Base-by-base conservation (phyloP, 1,139 yeast species). In the Suhomyces yuchorum region DNA sequence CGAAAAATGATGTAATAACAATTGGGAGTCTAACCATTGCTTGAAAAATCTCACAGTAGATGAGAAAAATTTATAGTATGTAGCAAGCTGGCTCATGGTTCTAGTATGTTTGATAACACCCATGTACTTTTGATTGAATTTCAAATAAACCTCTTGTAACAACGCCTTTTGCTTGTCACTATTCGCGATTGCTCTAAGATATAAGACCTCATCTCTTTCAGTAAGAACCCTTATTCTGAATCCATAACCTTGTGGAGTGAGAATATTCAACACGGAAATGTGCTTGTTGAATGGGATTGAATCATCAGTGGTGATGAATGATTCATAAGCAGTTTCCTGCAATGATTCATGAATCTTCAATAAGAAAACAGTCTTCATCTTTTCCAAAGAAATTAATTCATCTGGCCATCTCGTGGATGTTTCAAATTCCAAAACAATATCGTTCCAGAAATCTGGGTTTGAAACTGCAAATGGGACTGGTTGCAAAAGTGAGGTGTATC, bases 361-460 rank as follows among this genome's bases (percentile, higher is more conserved):
- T 56, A 93, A 70, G 57, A 95, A 89, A 6, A 98, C 99, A 34
- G 93, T 80, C 63, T 95, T 95, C 15, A 96, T 87, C 59, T 86
- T 85, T 62, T 93, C 99, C 49, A 91, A 71, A 0, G 97, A 92
- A 33, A 77, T 71, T 4, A 90, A 65, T 64, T 93, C 97, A 66
- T 89, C 96, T 1, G 99, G 99, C 99, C 99, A 95, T 65, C 84
- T 83, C n/a, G 83, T 77, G 1, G 97, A 87, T 3, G 88, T 75
- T 69, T 95, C 99, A 66, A 95, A 90, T 66, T 91, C 96, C 41
- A 95, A 66, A 11, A 92, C 77, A 22, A 85, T 84, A 44, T 87
- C 91, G 56, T 87, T 89, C 75, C 89, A 82, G 57, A 87, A 87
- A 61, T 89, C 92, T 5, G 92, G 92, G 57, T 81, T 85, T 1